These are phyloP conservation scores for Rhodamnia rubescens DNA, from an alignment of 345 rosid genomes.

Conservation along the genomic window DNA sequence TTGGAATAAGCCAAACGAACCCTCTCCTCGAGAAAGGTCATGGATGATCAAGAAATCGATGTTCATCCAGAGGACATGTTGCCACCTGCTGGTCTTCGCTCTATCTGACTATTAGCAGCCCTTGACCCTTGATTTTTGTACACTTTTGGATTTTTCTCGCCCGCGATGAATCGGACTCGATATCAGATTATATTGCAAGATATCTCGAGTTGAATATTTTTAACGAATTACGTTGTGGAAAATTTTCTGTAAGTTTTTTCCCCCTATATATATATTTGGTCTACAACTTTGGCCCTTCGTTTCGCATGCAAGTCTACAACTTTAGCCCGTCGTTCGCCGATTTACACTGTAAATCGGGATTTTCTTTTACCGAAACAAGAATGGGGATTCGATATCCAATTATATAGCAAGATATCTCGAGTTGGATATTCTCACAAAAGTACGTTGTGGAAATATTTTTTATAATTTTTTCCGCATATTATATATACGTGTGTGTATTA, in stretches of 20 bases:
- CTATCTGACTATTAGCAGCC: neutral
- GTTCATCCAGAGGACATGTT: neutral
- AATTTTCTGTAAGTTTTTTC: too few species aligned
- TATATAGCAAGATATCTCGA: neutral
- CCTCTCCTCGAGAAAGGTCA: neutral
- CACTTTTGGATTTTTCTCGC: neutral
- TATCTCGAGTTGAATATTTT: too few species aligned
- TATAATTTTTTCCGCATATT: neutral
- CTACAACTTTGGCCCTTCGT: too few species aligned
- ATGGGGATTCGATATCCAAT: too few species aligned
- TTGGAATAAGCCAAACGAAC: neutral
- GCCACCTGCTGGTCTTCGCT: neutral
- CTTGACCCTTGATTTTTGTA: neutral
- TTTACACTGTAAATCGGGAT: too few species aligned
- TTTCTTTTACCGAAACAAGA: too few species aligned
- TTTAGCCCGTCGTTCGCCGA: too few species aligned
- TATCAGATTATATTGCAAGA: neutral
- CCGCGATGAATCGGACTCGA: neutral
- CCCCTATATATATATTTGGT: too few species aligned
- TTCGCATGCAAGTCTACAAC: too few species aligned
- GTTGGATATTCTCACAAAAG: neutral
- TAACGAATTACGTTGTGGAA: too few species aligned
- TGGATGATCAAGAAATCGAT: neutral
- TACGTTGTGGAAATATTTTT: neutral
- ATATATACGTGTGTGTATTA: too few species aligned